A percentile compares a stretch with the other conserved stretches of the same genome.
Conservation (phyloP, 345 rosid species). For the Viola odorata region DNA sequence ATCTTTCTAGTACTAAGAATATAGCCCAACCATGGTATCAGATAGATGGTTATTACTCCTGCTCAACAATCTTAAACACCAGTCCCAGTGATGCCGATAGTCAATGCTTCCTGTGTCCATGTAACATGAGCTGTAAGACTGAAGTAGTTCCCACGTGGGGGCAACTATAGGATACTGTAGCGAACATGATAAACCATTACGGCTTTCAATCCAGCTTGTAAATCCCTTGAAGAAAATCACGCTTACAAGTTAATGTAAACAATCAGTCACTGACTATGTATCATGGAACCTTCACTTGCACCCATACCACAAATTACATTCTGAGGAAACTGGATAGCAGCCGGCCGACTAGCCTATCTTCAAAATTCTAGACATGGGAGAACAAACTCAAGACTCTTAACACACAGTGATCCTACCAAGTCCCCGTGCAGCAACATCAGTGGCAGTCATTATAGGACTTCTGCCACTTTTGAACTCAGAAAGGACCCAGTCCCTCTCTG, state of each 20-base stretch:
- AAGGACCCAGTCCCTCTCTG: conserved; percentile 94
- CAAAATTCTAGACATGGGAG: conserved; percentile 32
- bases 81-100: conserved; percentile 8
- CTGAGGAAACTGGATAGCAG: conserved; percentile 84
- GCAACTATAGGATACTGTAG: conserved; percentile 19
- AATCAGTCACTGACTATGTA: conserved; percentile 11
- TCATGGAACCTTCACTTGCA: conserved; percentile 26
- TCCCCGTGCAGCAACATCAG: conserved; percentile 63
- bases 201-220: conserved; percentile 32
- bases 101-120: conserved; percentile 32
- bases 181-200: conserved; percentile 22
- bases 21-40: background rate
- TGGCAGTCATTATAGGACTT: conserved; percentile 57
- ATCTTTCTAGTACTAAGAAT: no score
- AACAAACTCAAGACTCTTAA: conserved; percentile 50
- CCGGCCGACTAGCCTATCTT: conserved; percentile 77
- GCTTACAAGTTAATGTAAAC: conserved; percentile 15
- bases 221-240: conserved; percentile 18
- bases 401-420: conserved; percentile 91
- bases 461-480: conserved; percentile 93
- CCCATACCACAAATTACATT: conserved; percentile 55
- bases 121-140: conserved; percentile 35
- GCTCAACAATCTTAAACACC: conserved; percentile 7
- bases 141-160: conserved; percentile 13
- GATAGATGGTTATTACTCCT: background rate